Evolutionary conservation across 2,329 filamentous ascomycete species (phyloP).

Genomic region (Pseudopithomyces chartarum): DNA sequence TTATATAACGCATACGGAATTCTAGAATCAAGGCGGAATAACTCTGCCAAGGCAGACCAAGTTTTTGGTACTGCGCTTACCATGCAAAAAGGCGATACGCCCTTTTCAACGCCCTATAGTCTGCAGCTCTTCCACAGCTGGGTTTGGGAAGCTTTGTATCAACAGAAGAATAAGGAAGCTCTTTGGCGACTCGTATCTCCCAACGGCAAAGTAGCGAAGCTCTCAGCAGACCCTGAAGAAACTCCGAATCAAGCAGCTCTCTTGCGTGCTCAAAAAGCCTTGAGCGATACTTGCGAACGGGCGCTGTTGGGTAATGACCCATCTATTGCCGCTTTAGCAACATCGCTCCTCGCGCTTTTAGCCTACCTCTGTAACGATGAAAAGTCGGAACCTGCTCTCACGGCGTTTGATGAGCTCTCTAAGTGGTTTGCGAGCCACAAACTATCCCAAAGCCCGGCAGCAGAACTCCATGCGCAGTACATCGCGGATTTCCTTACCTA

Average conservation of each 20-base stretch:
- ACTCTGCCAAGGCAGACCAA: conserved; percentile 62
- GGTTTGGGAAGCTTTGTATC: conserved; percentile 69
- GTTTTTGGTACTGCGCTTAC: conserved; percentile 72
- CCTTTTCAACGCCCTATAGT: conserved; percentile 57
- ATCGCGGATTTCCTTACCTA: conserved; percentile 69
- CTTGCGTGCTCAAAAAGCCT: conserved; percentile 16
- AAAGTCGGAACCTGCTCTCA: conserved; percentile 44
- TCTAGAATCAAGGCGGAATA: conserved; percentile 67
- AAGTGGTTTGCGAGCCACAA: conserved; percentile 29
- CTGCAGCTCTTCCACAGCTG: conserved; percentile 60
- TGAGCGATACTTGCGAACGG: conserved; percentile 53
- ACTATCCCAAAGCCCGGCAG: conserved; percentile 35
- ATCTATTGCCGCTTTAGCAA: conserved; percentile 56
- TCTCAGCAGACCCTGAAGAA: neutral
- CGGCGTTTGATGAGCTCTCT: conserved; percentile 38
- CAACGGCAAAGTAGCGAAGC: conserved; percentile 17
- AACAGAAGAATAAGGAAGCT: conserved; percentile 40
- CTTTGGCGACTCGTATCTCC: conserved; percentile 41
- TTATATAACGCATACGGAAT: conserved; percentile 82
- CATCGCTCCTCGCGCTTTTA: conserved; percentile 68
- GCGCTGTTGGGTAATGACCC: conserved; percentile 55
- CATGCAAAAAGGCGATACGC: conserved; percentile 54
- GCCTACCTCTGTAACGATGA: conserved; percentile 63
- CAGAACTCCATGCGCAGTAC: conserved; percentile 72
- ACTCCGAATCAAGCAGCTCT: conserved; percentile 19